Conservation (phyloP, 169 alveolate genomes). For the Plasmodium gallinaceum region DNA sequence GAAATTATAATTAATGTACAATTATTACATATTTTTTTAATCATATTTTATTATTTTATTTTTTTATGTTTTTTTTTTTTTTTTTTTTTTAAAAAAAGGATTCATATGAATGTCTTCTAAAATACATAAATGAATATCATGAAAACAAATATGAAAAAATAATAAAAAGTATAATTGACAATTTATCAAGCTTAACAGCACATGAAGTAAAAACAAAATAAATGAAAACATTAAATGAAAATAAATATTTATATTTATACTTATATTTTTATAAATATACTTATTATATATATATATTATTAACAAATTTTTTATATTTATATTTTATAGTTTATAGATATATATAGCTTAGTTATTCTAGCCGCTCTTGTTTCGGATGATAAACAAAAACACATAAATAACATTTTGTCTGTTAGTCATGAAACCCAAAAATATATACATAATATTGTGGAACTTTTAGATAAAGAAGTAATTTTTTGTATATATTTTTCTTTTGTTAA, state of each 20-base stretch:
- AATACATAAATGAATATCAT: constrained; percentile 69
- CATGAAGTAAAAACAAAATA: constrained; percentile 22
- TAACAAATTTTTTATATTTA: background rate
- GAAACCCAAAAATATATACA: constrained; percentile 77
- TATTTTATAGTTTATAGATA: constrained; percentile 48
- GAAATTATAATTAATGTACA: background rate
- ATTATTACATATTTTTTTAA: background rate
- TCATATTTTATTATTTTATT: background rate
- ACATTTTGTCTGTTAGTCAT: constrained; percentile 66
- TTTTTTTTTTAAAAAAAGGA: constrained; percentile 23
- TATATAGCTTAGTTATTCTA: constrained; percentile 62
- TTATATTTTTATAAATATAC: constrained; percentile 4
- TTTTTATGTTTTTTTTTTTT: background rate
- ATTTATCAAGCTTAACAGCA: constrained; percentile 24
- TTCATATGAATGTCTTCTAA: constrained; percentile 58
- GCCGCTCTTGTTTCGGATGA: constrained; percentile 77
- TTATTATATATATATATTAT: background rate
- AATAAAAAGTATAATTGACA: constrained; percentile 27
- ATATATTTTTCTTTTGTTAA: background rate
- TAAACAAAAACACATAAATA: constrained; percentile 67
- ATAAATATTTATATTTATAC: background rate
- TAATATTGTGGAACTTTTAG: constrained; percentile 48
- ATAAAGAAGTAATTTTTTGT: constrained; percentile 44
- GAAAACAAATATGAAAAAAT: constrained; percentile 67
- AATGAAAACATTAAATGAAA: background rate